Percentiles rank a stretch among this genome's conserved stretches.
These are phyloP conservation scores for Adansonia grandidieri DNA, from an alignment of 441 rosid genomes.

Conservation along the genomic window DNA sequence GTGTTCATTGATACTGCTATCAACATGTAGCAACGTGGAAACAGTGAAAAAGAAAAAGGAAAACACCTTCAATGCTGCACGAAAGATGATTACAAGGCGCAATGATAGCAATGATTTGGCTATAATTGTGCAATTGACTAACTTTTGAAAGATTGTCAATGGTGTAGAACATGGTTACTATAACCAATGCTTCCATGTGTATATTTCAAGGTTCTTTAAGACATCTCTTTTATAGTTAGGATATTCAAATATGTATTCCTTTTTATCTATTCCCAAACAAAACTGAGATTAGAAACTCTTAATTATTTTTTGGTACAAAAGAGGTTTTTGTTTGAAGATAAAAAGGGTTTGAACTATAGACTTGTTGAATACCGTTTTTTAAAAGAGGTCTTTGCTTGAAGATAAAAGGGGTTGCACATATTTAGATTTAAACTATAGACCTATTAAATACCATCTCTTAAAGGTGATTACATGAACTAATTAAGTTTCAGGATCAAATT, in stretches of 20 bases:
- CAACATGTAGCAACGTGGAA: background rate
- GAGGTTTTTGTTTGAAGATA: too few species aligned
- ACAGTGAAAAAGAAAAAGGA: background rate
- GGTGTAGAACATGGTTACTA: background rate
- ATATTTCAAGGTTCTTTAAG: background rate
- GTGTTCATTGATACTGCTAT: background rate
- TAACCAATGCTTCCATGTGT: background rate
- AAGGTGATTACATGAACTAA: too few species aligned
- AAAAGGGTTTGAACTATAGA: too few species aligned
- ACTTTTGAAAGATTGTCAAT: background rate
- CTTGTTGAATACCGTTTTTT: too few species aligned
- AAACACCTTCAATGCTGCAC: background rate
- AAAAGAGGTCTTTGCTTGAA: too few species aligned
- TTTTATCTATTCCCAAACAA: background rate
- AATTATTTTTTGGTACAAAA: too few species aligned
- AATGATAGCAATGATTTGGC: slow-evolving; percentile 2
- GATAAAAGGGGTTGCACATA: too few species aligned
- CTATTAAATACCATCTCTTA: too few species aligned
- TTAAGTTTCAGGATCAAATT: too few species aligned
- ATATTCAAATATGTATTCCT: background rate
- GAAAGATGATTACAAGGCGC: background rate
- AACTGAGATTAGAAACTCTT: background rate
- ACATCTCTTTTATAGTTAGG: too few species aligned
- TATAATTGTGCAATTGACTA: background rate
- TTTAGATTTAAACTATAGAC: too few species aligned